Base-by-base conservation (phyloP, 345 rosid genomes). In the Streptanthus diversifolius region DNA sequence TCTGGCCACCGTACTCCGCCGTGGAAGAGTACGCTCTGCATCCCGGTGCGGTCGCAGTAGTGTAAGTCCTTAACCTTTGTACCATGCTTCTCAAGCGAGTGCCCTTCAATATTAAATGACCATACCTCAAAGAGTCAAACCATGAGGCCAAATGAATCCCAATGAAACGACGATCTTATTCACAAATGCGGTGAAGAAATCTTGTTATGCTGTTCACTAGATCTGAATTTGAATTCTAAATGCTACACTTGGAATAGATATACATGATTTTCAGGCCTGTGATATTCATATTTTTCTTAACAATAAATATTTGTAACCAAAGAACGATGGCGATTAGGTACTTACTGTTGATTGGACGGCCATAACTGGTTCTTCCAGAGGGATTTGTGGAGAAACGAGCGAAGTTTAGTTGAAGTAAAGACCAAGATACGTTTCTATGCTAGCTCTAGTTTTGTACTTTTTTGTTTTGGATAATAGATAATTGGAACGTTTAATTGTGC, bases 341-440 rank as follows among this genome's bases (percentile, higher is more conserved):
- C 86, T 76, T 77, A 83, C 87, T 8, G 82, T 54, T 67, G 83
- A 75, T 72, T 77, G 74, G 6, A 48, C 66, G 1, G 85, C 83
- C 91, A 85, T 82, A 15, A 5, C 55, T 69, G 3, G 27, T 36
- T 57, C 43, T 48, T 49, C 41, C 21, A 0, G 36, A 48, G 7
- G 8, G 27, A 36, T 53, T 10, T 25, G 14, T 13, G 21, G 32
- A 47, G 18, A 63, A 4, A 3, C 25, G 19, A 33, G 55, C 22
- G 22, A 14, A 37, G 24, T 11, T n/a, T 14, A 10, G 65, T 2
- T 3, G 33, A 54, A 24, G 5, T 4, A 3, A 33, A 17, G 17
- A 52, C 8, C 17, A 36, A 18, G 36, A 36, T 39, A 4, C 21
- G 66, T 39, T 11, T 25, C 29, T 44, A 11, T 2, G 22, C 14